Evolutionary conservation across 2,329 filamentous ascomycete species (phyloP), one percentile per base, ranked within the genome.

Genomic region (Xenoacremonium recifei): DNA sequence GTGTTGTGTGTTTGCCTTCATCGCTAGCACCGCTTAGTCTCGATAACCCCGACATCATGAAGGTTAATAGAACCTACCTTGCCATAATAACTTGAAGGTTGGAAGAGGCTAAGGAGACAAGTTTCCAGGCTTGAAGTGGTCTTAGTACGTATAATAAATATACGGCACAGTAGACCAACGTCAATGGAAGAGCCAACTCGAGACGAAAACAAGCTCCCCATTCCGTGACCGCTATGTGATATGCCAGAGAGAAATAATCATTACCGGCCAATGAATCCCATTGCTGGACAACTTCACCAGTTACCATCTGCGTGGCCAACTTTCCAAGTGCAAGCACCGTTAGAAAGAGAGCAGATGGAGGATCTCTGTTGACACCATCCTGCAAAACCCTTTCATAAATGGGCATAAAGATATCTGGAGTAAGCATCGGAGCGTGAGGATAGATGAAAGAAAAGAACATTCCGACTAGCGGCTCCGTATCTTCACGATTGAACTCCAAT

Each of bases 61-160:
- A 7, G 7, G 23, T 7, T 9, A 27, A 9, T 13, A 9, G 7
- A 27, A 7, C 13, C 9, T 9, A 40, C 50, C 49, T 40, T 19
- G 47, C 48, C 17, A 49, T 32, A 9, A 49, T 38, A 30, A 51
- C 48, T 12, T 54, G 51, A 10, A 54, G 45, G 30, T 40, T 53
- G 12, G 48, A 51, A 12, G 51, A 53, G 9, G 48, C 48, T 50
- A 54, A 51, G 27, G 50, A 42, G 23, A 49, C 41, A 31, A 54
- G 9, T 23, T 48, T 45, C 48, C 51, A 54, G 5, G 51, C 51
- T 35, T 40, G 46, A 38, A 54, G 33, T 21, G 47, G 49, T 31
- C 49, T 40, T 13, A 44, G 45, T 18, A 40, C 40, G 20, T 49
- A 53, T 2, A 42, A 44, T 25, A 50, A 46, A 30, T 53, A 53